Evolutionary conservation across 371 early-diverging fungal genomes (phyloP).

Genomic region (Mortierella sp.): DNA sequence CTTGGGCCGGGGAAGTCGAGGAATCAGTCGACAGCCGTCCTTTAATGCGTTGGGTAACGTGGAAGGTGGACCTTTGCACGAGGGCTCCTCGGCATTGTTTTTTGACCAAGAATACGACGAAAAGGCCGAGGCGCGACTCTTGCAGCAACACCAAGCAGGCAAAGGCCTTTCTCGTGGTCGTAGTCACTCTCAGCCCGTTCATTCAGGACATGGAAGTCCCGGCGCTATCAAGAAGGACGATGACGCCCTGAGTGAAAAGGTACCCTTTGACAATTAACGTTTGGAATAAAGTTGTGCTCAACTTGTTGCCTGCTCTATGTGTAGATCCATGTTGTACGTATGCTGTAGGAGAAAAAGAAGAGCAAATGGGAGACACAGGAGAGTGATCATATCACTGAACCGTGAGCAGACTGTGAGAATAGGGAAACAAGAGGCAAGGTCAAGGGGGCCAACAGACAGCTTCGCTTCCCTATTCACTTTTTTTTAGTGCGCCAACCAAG

Average conservation of each 20-base stretch:
- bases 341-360: no score
- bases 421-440: no score
- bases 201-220: not conserved
- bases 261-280: constrained; percentile 35
- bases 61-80: constrained; percentile 6
- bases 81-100: constrained; percentile 6
- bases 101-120: constrained; percentile 28
- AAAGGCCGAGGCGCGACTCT: constrained; percentile 26
- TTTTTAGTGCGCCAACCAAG: no score
- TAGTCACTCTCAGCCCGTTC: not conserved
- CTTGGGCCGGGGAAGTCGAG: not conserved
- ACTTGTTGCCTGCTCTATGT: no score
- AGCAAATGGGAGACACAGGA: no score
- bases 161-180: not conserved
- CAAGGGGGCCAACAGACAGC: no score
- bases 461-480: no score
- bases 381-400: no score
- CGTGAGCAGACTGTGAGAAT: no score
- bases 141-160: constrained; percentile 24
- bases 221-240: constrained; percentile 20
- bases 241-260: constrained; percentile 36
- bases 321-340: no score
- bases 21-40: constrained; percentile 30
- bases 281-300: no score
- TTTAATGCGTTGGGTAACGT: constrained; percentile 1